Conservation (phyloP, 2,329 filamentous ascomycete genomes). For the Diaporthe vexans region DNA sequence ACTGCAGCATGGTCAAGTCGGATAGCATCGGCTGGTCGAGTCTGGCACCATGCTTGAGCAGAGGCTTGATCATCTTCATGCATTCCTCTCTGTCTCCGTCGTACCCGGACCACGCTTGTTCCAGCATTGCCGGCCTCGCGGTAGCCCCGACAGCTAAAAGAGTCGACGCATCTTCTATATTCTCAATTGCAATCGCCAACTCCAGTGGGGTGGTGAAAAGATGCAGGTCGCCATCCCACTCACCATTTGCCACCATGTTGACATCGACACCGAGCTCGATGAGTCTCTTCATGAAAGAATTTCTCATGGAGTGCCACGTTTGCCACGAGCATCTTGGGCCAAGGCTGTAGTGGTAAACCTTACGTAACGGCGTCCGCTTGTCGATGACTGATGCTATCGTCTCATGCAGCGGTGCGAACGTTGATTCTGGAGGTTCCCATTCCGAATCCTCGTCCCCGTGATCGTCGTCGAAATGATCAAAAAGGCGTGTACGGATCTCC, state of each 20-base stretch:
- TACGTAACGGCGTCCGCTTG: fast-evolving
- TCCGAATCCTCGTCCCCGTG: background rate
- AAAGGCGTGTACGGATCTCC: background rate
- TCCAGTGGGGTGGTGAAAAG: background rate
- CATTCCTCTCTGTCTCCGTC: background rate
- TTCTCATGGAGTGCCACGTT: background rate
- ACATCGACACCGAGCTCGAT: background rate
- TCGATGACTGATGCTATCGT: background rate
- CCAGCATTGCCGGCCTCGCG: background rate
- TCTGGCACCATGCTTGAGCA: background rate
- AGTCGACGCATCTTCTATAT: background rate
- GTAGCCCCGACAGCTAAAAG: background rate
- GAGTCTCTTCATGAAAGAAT: background rate
- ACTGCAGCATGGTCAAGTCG: background rate
- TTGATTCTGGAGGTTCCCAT: background rate
- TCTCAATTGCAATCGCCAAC: background rate
- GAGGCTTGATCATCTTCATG: background rate
- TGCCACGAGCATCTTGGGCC: background rate
- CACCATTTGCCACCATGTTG: background rate
- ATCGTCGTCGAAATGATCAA: background rate
- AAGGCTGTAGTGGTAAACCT: background rate
- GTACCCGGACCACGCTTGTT: background rate
- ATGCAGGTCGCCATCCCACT: background rate
- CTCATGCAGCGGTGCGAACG: background rate
- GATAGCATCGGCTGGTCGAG: background rate